Evolutionary conservation across 2,329 filamentous ascomycete species (phyloP), one percentile per base, ranked within the genome.

Genomic region (Stagonosporopsis cucurbitacearum): DNA sequence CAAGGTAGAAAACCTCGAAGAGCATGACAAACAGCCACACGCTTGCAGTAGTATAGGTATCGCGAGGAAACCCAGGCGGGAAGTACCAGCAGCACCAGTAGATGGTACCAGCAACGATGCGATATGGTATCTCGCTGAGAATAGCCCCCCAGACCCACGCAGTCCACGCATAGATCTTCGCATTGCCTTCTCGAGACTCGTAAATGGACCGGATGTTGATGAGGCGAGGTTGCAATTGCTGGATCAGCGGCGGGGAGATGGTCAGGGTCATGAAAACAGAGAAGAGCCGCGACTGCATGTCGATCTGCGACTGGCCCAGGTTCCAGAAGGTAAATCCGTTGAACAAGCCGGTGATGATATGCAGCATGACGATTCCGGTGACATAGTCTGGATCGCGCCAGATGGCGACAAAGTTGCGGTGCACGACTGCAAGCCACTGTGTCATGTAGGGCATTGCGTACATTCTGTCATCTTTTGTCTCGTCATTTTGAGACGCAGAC

Each of bases 91-190:
- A 75, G 62, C 69, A 74, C 73, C 67, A 90, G 75, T 88, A 90
- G 22, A 90, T 69, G 0, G 82, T 85, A 0, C 86, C 89, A 0
- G 86, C 85, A 4, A 90, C 70, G 12, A 91, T 76, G 0, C 84
- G 82, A 62, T 90, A 91, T 0, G 90, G 90, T 0, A 92, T 79
- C 72, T 93, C 90, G 15, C 84, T 86, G 0, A 91, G 63, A 5
- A 92, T 82, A 1, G 84, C 82, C 0, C 84, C 87, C 2, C 85
- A 86, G 0, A 85, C 83, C 75, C 89, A 91, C 0, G 89, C 88
- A 13, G 84, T 75, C 89, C 90, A 92, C 1, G 85, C 87, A 75
- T 94, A 95, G 23, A 92, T 91, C 72, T 92, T 92, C 15, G 88
- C 85, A n/a, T 85, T 90, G 44, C 86, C 83, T 72, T 95, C 91